These are phyloP conservation scores for Penicillium brasilianum DNA, from an alignment of 2,329 filamentous ascomycete genomes.

Conservation along the genomic window DNA sequence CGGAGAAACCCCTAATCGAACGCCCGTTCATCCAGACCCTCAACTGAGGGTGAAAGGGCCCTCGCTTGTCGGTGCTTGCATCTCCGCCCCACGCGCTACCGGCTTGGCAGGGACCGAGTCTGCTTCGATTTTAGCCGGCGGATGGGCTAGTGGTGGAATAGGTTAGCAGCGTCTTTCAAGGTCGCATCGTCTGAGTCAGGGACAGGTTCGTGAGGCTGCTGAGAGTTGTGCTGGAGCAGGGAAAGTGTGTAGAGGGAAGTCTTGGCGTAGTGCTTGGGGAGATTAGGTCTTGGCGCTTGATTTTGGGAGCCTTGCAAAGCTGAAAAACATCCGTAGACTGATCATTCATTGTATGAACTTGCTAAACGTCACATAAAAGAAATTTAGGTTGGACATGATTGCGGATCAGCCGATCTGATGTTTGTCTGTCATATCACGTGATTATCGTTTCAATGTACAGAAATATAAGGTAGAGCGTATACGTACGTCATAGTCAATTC, in stretches of 20 bases:
- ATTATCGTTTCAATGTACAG: not conserved
- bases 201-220: not conserved
- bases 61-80: not conserved
- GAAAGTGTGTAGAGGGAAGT: not conserved
- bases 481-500: not conserved
- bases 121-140: not conserved
- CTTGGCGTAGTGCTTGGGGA: not conserved
- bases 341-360: not conserved
- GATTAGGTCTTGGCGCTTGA: not conserved
- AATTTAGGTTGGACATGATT: not conserved
- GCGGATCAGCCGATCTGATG: not conserved
- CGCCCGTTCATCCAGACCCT: not conserved
- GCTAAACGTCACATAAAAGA: not conserved
- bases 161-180: not conserved
- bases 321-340: not conserved
- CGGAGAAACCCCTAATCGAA: not conserved
- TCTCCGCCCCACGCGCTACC: slow-evolving; percentile 1
- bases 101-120: not conserved
- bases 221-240: not conserved
- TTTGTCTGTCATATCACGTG: not conserved
- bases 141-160: not conserved
- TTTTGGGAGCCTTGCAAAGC: not conserved
- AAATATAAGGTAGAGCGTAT: not conserved
- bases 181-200: not conserved
- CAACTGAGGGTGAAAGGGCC: not conserved